A percentile compares a stretch with the other conserved stretches of the same genome.
Evolutionary conservation across 2,329 filamentous ascomycete genomes (phyloP).

Genomic region (Ceratocystis albifundus): DNA sequence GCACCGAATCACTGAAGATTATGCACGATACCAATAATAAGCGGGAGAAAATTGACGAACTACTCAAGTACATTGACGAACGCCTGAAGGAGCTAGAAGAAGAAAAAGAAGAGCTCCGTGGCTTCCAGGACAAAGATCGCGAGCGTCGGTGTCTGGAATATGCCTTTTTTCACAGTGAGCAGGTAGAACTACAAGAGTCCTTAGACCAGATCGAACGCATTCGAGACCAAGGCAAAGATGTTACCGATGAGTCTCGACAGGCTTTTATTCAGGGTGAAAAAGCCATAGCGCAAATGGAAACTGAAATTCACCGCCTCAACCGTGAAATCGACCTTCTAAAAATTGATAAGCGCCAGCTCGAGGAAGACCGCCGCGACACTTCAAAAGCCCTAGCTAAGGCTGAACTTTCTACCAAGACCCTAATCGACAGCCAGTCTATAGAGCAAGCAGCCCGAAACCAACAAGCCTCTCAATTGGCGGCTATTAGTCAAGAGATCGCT

Average conservation of each 20-base stretch:
- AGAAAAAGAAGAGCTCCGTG: conserved; percentile 89
- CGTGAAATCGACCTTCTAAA: conserved; percentile 75
- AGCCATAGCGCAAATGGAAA: conserved; percentile 63
- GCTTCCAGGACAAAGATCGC: conserved; percentile 87
- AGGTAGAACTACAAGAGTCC: conserved; percentile 62
- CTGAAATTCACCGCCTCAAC: conserved; percentile 65
- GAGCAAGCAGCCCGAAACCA: conserved; percentile 60
- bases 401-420: conserved; percentile 70
- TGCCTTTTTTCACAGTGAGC: conserved; percentile 82
- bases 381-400: conserved; percentile 71
- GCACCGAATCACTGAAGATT: conserved; percentile 86
- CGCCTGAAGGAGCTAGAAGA: conserved; percentile 82
- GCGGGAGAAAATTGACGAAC: conserved; percentile 83
- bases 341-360: conserved; percentile 75
- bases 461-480: conserved; percentile 59
- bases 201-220: conserved; percentile 74
- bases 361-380: conserved; percentile 76
- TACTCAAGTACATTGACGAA: conserved; percentile 83
- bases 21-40: conserved; percentile 96
- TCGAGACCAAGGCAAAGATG: conserved; percentile 70
- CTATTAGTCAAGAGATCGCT: conserved; percentile 62
- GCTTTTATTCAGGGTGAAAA: conserved; percentile 69
- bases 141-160: conserved; percentile 89
- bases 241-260: conserved; percentile 67
- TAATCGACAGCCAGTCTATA: conserved; percentile 71